phyloP scores from a whole-genome alignment of 139 green algal genomes.

The Chlorella sp. region DNA sequence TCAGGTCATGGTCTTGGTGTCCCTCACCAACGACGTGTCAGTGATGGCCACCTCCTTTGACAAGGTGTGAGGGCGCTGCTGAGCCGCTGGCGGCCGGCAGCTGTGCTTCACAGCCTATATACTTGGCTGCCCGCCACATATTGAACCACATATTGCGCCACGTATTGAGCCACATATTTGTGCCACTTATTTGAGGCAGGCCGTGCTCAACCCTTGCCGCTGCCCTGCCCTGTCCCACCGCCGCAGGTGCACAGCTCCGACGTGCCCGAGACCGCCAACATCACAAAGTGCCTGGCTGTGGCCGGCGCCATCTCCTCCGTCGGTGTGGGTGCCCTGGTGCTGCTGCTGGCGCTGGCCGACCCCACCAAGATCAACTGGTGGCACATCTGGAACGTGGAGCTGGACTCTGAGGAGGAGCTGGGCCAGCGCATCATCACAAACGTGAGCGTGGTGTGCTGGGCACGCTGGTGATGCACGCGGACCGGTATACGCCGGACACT shows the following conservation, averaged over 20 bases:
- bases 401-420: slow-evolving; percentile 8
- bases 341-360: slow-evolving; percentile 82
- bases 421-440: not conserved
- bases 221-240: no score
- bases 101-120: no score
- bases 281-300: slow-evolving; percentile 41
- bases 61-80: slow-evolving; percentile 1
- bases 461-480: no score
- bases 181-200: no score
- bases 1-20: slow-evolving; percentile 38
- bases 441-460: not conserved
- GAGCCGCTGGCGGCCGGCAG: no score
- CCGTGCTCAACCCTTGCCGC: no score
- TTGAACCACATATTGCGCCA: no score
- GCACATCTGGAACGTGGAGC: slow-evolving; percentile 21
- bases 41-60: slow-evolving; percentile 52
- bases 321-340: slow-evolving; percentile 74
- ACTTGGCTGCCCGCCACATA: no score
- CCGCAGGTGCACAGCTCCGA: slow-evolving; percentile 45
- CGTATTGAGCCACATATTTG: no score
- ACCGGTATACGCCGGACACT: no score
- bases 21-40: slow-evolving; percentile 51
- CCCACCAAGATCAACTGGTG: slow-evolving; percentile 35
- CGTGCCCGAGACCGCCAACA: slow-evolving; percentile 46
- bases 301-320: slow-evolving; percentile 6